These are phyloP conservation scores for Chlorella sp. DNA, from an alignment of 139 green algal genomes.

Conservation along the genomic window DNA sequence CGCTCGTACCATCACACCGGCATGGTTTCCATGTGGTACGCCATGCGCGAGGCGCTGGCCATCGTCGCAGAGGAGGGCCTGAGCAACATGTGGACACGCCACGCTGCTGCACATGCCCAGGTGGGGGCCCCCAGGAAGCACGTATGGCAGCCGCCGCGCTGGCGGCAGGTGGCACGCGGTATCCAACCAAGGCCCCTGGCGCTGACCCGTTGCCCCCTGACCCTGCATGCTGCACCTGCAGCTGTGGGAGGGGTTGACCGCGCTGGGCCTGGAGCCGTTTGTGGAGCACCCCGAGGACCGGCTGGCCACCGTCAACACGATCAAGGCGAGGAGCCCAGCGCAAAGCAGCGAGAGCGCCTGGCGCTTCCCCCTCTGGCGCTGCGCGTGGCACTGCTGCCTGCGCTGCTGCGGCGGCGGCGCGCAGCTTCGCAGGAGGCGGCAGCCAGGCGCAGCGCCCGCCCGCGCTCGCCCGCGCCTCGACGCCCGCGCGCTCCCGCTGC, in stretches of 20 bases:
- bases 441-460: too few species aligned
- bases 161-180: too few species aligned
- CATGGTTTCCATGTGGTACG: slow-evolving; percentile 78
- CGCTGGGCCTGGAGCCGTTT: slow-evolving; percentile 80
- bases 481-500: background rate
- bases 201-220: too few species aligned
- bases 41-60: slow-evolving; percentile 85
- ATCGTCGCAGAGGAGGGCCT: slow-evolving; percentile 79
- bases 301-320: slow-evolving; percentile 90
- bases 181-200: too few species aligned
- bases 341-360: too few species aligned
- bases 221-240: slow-evolving; percentile 54
- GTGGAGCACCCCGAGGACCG: slow-evolving; percentile 74
- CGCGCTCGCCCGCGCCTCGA: too few species aligned
- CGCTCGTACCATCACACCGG: slow-evolving; percentile 34
- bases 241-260: slow-evolving; percentile 80
- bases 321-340: slow-evolving; percentile 75
- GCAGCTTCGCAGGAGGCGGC: too few species aligned
- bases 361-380: too few species aligned
- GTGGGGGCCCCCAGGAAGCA: too few species aligned
- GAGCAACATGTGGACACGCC: slow-evolving; percentile 61
- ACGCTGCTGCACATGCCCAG: slow-evolving; percentile 60
- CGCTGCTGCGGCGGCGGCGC: too few species aligned
- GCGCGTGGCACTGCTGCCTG: too few species aligned
- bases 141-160: too few species aligned